Conservation (phyloP, 2,329 filamentous ascomycete species). For the Sclerotinia sclerotiorum region DNA sequence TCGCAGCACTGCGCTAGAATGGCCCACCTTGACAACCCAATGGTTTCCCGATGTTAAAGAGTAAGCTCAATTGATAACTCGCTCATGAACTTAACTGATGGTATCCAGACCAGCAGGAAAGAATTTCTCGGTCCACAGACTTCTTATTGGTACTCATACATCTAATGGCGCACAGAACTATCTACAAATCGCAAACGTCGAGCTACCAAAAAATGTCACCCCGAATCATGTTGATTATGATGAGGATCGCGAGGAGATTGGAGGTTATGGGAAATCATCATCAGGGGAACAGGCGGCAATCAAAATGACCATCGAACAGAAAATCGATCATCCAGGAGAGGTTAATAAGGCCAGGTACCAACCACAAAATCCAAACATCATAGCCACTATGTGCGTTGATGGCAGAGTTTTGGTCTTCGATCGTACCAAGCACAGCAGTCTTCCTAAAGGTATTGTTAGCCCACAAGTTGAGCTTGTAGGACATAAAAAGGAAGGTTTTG, state of each 20-base stretch:
- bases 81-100: slow-evolving; percentile 14
- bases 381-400: slow-evolving; percentile 88
- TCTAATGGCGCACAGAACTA: slow-evolving; percentile 84
- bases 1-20: slow-evolving; percentile 81
- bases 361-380: slow-evolving; percentile 94
- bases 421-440: slow-evolving; percentile 84
- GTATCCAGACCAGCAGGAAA: slow-evolving; percentile 68
- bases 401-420: slow-evolving; percentile 91
- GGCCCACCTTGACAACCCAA: slow-evolving; percentile 95
- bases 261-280: slow-evolving; percentile 76
- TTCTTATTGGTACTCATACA: slow-evolving; percentile 93
- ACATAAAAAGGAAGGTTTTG: slow-evolving; percentile 87
- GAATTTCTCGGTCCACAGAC: slow-evolving; percentile 81
- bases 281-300: slow-evolving; percentile 68
- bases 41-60: slow-evolving; percentile 96
- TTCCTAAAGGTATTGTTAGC: slow-evolving; percentile 56
- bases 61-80: slow-evolving; percentile 43
- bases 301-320: slow-evolving; percentile 90
- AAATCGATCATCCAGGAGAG: slow-evolving; percentile 93
- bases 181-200: slow-evolving; percentile 89
- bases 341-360: slow-evolving; percentile 99
- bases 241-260: slow-evolving; percentile 88
- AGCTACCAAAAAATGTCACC: slow-evolving; percentile 76
- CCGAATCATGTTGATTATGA: slow-evolving; percentile 85
- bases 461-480: slow-evolving; percentile 70